A percentile compares a stretch with the other conserved stretches of the same genome.
Evolutionary conservation across 306 rosid species (phyloP).

Genomic region (Cucumis sativus): Cucumber_9930_V3 NC_026657.2:7706001-7706500

Average conservation of each 20-base stretch:
- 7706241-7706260: conserved; percentile 86
- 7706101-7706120: too few relatives aligned
- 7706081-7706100: background rate
- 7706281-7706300: conserved; percentile 39
- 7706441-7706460: background rate
- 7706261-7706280: conserved; percentile 99
- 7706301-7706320: conserved; percentile 77
- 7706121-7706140: background rate
- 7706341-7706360: conserved; percentile 88
- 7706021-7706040: conserved; percentile 96
- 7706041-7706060: conserved; percentile 73
- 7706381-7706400: conserved; percentile 78
- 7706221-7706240: conserved; percentile 76
- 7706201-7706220: conserved; percentile 95
- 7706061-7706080: background rate
- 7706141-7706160: conserved; percentile 11
- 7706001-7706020: conserved; percentile 90
- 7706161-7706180: conserved; percentile 83
- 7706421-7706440: conserved; percentile 49
- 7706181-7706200: conserved; percentile 92
- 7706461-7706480: background rate
- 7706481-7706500: background rate
- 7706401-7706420: conserved; percentile 59
- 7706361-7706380: conserved; percentile 69
- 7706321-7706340: conserved; percentile 96